A percentile compares a stretch with the other conserved stretches of the same genome.
Conservation (phyloP, 805 yeast genomes). For the Hanseniaspora meyeri region DNA sequence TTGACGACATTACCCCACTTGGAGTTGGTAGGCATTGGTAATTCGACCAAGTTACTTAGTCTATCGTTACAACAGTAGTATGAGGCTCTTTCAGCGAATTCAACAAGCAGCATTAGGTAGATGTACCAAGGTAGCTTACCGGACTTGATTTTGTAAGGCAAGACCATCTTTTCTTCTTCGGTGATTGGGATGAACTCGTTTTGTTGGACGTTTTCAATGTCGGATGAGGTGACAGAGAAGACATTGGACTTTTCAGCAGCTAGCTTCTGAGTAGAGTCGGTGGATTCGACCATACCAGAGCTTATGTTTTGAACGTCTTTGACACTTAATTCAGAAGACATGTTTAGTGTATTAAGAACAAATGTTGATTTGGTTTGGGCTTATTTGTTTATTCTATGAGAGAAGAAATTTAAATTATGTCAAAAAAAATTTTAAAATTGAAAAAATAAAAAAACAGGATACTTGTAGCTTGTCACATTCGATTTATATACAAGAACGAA, state of each 20-base stretch:
- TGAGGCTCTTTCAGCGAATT: conserved; percentile 69
- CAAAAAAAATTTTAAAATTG: background rate
- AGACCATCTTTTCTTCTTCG: conserved; percentile 38
- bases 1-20: conserved; percentile 25
- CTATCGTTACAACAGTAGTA: conserved; percentile 70
- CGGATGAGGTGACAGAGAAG: background rate
- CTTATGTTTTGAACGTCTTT: background rate
- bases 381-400: no score
- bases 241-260: background rate
- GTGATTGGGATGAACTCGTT: conserved; percentile 33
- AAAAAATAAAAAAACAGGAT: background rate
- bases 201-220: conserved; percentile 13
- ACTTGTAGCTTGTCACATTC: background rate
- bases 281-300: background rate
- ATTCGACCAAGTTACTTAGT: conserved; percentile 68
- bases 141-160: conserved; percentile 45
- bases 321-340: conserved; percentile 5
- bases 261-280: background rate
- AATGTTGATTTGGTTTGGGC: background rate
- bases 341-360: background rate
- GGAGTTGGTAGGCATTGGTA: conserved; percentile 30
- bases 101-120: conserved; percentile 51
- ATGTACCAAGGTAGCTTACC: conserved; percentile 33
- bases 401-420: background rate
- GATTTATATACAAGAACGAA: background rate